Evolutionary conservation across 495 filamentous ascomycete species (phyloP), one percentile per base, ranked within the genome.

Genomic region (Niebla homalea): DNA sequence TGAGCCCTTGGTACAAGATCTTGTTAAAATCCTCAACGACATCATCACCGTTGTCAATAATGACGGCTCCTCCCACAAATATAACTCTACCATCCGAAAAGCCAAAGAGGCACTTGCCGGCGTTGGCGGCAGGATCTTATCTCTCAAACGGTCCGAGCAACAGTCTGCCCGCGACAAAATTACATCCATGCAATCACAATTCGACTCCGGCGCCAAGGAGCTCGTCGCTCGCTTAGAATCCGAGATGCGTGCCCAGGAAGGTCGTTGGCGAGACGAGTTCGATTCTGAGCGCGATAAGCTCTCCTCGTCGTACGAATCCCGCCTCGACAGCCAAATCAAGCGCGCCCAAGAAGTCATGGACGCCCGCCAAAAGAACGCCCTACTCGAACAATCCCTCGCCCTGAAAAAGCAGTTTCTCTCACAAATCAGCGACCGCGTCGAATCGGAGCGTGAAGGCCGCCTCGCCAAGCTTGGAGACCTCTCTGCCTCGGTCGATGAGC

Each of bases 11-110:
- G 85, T 96, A 4, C 87, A 94, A 66, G 86, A 96, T 60, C 70
- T 98, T n/a, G 84, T 92, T 48, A 90, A 85, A 69, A 88, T 92
- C 60, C 74, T 97, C 55, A 98, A 98, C 67, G 85, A 90, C 65
- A 83, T 98, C 62, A 94, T 98, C 62, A 79, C 84, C 1, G 84
- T 90, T 26, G 79, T 96, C 49, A 94, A 95, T 64, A 80, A 84
- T 48, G 89, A 94, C 58, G 79, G 83, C 49, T 71, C 77, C 46
- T 74, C 79, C 48, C 67, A 71, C 54, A 87, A 83, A 63, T 94
- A 89, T 66, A 77, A 74, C 35, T 69, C 74, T 18, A 81, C 87
- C 3, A 78, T 98, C 46, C 65, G 73, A 37, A 84, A 87, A 67
- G 92, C 89, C 44, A 95, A 94, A 72, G 71, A 72, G 22, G 84